These are phyloP conservation scores for Suillus placidus DNA, from an alignment of 768 basidiomycete species.

Conservation along the genomic window DNA sequence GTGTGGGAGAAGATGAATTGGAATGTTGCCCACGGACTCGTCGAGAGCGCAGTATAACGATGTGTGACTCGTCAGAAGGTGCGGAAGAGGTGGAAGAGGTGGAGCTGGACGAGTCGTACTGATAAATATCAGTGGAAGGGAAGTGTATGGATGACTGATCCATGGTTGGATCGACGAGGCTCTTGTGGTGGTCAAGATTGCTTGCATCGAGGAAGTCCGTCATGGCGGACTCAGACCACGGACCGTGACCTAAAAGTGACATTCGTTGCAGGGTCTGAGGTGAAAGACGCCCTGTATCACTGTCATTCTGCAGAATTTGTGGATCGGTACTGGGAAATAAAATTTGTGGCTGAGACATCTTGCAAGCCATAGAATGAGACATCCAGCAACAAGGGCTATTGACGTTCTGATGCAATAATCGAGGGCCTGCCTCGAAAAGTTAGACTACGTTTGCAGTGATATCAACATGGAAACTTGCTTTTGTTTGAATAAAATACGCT, in stretches of 20 bases:
- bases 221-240: conserved; percentile 20
- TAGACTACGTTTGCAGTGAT: neutral
- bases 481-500: neutral
- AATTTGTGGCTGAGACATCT: conserved; percentile 28
- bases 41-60: conserved; percentile 40
- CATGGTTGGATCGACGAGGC: conserved; percentile 9
- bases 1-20: conserved; percentile 46
- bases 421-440: neutral
- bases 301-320: conserved; percentile 42
- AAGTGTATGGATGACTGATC: conserved; percentile 10
- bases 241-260: conserved; percentile 16
- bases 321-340: conserved; percentile 29
- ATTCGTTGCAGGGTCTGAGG: conserved; percentile 63
- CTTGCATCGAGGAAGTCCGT: conserved; percentile 12
- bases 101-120: conserved; percentile 37
- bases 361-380: conserved; percentile 25
- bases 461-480: neutral
- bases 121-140: conserved; percentile 5
- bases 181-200: neutral
- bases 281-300: conserved; percentile 60
- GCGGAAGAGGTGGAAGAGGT: conserved; percentile 41
- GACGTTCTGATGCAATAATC: neutral
- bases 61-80: conserved; percentile 38
- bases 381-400: neutral
- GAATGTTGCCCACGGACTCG: conserved; percentile 35